phyloP scores from a whole-genome alignment of 345 rosid species.

The Hevea brasiliensis region DNA sequence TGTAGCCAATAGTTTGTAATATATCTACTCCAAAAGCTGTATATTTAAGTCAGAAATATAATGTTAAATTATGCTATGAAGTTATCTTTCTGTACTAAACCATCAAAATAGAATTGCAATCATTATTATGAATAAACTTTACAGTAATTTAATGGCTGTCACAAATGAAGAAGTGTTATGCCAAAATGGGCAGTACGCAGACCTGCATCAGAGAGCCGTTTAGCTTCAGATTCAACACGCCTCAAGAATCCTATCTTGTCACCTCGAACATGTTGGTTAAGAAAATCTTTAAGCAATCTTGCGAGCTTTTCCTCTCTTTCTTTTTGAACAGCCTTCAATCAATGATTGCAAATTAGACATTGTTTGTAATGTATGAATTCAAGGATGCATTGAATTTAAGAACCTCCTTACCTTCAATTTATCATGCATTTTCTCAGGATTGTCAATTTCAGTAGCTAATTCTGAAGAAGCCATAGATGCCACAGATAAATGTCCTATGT shows the following conservation, averaged over 20 bases:
- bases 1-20: conserved; percentile 57
- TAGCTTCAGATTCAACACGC: conserved; percentile 60
- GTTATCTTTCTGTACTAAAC: no score
- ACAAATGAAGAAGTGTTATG: no score
- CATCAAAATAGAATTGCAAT: no score
- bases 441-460: conserved; percentile 49
- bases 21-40: conserved; percentile 62
- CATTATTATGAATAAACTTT: no score
- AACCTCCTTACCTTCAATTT: conserved; percentile 61
- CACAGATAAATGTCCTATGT: conserved; percentile 84
- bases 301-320: conserved; percentile 81
- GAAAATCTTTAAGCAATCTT: conserved; percentile 46
- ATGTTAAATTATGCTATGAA: neutral
- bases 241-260: conserved; percentile 54
- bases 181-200: neutral
- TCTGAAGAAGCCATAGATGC: conserved; percentile 86
- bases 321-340: conserved; percentile 56
- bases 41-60: neutral
- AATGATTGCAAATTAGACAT: neutral
- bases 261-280: conserved; percentile 55
- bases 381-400: no score
- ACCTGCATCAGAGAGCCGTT: conserved; percentile 56
- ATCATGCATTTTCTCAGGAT: conserved; percentile 62
- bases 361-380: no score
- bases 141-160: no score